A percentile compares a stretch with the other conserved stretches of the same genome.
Conservation (phyloP, 225 moss, liverwort and hornwort species). For the Rhytidiadelphus loreus region DNA sequence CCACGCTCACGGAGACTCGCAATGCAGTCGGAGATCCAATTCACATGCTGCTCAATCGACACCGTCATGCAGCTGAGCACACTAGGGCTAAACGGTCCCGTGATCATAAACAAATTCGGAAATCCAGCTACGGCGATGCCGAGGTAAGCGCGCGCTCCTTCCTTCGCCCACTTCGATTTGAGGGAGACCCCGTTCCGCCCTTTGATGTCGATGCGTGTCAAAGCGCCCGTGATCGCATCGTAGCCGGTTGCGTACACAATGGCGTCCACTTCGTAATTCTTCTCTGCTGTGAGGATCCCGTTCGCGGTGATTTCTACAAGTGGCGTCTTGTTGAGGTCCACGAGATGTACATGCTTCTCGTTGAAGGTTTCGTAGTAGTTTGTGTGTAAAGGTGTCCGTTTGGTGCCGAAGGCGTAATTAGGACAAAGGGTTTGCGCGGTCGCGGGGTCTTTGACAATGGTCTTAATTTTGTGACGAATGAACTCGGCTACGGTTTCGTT, state of each 20-base stretch:
- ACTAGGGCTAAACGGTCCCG: neutral
- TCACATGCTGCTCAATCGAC: neutral
- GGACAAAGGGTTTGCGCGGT: neutral
- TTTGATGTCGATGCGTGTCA: neutral
- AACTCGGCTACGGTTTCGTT: neutral
- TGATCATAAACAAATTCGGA: neutral
- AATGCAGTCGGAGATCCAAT: neutral
- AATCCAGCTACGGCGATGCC: neutral
- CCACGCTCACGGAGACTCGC: neutral
- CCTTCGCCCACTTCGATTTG: neutral
- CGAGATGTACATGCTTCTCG: neutral
- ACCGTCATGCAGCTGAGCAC: neutral
- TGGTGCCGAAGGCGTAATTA: neutral
- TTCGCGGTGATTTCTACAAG: neutral
- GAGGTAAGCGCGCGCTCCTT: neutral
- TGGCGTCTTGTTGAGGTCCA: neutral
- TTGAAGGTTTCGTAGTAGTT: conserved; percentile 2
- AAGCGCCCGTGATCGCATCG: neutral
- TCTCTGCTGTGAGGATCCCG: neutral
- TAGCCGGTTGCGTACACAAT: conserved; percentile 6
- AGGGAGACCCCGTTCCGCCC: neutral
- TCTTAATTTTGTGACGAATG: neutral
- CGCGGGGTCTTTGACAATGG: neutral
- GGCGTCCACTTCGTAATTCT: neutral
- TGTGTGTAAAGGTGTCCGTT: neutral